Conservation (phyloP, 768 basidiomycete species). For the Mycena metata region DNA sequence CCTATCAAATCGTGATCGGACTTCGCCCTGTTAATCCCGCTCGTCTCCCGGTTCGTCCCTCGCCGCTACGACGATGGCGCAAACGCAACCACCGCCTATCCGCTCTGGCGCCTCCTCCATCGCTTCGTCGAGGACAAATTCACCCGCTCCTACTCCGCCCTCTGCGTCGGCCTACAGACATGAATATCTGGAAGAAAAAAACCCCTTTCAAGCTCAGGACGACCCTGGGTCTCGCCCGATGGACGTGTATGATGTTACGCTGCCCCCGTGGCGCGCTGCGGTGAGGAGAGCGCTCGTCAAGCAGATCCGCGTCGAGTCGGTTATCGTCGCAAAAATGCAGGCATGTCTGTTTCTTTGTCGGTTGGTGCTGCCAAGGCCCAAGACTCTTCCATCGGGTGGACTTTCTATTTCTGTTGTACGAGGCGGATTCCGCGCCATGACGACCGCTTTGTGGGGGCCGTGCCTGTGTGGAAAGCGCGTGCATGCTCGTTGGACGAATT, state of each 20-base stretch:
- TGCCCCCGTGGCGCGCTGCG: conserved; percentile 76
- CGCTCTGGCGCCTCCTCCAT: conserved; percentile 32
- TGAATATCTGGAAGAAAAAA: conserved; percentile 17
- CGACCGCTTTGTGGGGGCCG: too few relatives aligned
- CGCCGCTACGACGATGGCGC: not conserved
- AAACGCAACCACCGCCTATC: too few relatives aligned
- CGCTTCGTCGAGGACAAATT: conserved; percentile 30
- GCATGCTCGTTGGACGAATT: too few relatives aligned
- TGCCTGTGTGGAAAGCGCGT: too few relatives aligned
- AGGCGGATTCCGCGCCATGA: too few relatives aligned
- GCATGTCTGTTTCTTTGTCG: conserved; percentile 50
- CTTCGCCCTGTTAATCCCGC: too few relatives aligned
- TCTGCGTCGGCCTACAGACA: conserved; percentile 3
- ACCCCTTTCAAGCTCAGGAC: not conserved
- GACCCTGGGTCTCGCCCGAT: conserved; percentile 40
- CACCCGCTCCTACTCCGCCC: conserved; percentile 29
- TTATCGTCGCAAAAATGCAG: conserved; percentile 76
- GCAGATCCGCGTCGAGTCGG: conserved; percentile 70
- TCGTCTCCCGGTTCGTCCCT: not conserved
- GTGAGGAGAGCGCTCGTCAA: conserved; percentile 68
- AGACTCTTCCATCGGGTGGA: too few relatives aligned
- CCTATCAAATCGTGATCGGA: not conserved
- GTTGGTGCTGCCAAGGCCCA: too few relatives aligned
- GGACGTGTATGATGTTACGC: conserved; percentile 74
- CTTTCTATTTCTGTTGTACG: too few relatives aligned